Base-by-base conservation (phyloP, 1,284 basidiomycete genomes). In the Meira miltonrushii region DNA sequence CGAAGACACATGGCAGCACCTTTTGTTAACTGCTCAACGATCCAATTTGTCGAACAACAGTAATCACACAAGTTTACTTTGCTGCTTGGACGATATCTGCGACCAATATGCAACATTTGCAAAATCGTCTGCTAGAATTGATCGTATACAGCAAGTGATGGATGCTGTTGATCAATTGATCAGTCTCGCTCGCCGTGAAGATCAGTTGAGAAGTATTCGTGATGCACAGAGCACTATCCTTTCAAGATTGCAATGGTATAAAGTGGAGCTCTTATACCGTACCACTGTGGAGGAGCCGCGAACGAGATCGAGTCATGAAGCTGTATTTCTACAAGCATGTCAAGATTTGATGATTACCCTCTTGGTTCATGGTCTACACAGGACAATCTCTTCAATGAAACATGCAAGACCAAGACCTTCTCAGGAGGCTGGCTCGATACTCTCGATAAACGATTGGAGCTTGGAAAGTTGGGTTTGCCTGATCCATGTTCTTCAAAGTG, bases 381-480 rank as follows among this genome's bases (percentile, higher is more conserved):
- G 60, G 0, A 66, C 55, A 6, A 55, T 68, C 17, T 53, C 56
- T 12, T 54, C 58, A 19, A 23, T 71, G 38, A 64, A 55, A 39
- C 17, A 39, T 6, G 46, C 47, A 15, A 53, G 15, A 17, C 11
- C 50, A 39, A 38, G 3, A 53, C 6, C 4, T 15, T n/a, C 23
- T 19, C 15, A 12, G 17, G 53, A 55, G 4, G 46, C 47, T 13
- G 39, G n/a, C 33, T 52, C 15, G 44, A 54, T 38, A 37, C 28
- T 33, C 28, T 33, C 28, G 4, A 15, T 84, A 19, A 78, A 80
- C 43, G 81, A 83, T 75, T 80, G 80, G 23, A 79, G 83, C 0
- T 83, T 85, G 0, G 86, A 89, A 65, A 71, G 88, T 10, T 95
- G 92, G 92, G 81, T 92, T 40, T 84, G 84, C 44, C 69, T 90